These are phyloP conservation scores for Gomphus bonarii DNA, from an alignment of 1,284 basidiomycete species.

Conservation along the genomic window DNA sequence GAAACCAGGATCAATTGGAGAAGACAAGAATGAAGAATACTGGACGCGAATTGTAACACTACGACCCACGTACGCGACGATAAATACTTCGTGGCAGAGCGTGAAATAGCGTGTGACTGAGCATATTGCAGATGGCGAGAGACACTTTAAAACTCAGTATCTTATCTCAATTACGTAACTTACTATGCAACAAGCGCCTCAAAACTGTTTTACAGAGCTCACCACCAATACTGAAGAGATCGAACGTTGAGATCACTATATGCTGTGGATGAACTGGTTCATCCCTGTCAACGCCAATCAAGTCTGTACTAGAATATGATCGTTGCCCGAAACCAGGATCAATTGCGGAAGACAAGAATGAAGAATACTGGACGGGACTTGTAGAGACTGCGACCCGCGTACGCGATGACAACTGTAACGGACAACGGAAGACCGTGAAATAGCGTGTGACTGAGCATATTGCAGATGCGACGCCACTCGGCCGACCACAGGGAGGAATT, in stretches of 20 bases:
- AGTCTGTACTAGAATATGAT: neutral
- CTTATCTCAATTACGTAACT: neutral
- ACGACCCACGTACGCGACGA: neutral
- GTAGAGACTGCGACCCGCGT: neutral
- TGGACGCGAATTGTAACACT: neutral
- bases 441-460: neutral
- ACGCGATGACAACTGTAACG: neutral
- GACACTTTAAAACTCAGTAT: neutral
- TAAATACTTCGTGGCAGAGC: neutral
- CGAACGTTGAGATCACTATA: conserved; percentile 89
- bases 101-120: neutral
- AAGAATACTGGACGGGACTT: neutral
- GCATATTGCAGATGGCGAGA: neutral
- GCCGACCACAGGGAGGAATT: too few relatives aligned
- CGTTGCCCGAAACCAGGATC: neutral
- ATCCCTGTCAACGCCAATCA: neutral
- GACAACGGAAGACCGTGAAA: neutral
- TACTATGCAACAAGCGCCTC: neutral
- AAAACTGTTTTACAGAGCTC: neutral
- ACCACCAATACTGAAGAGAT: conserved; percentile 91
- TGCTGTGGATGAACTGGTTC: conserved; percentile 49
- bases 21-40: neutral
- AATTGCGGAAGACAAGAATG: neutral
- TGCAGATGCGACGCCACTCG: neutral
- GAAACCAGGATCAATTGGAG: neutral